phyloP scores from a whole-genome alignment of 495 filamentous ascomycete species.

The Viridothelium virens region DNA sequence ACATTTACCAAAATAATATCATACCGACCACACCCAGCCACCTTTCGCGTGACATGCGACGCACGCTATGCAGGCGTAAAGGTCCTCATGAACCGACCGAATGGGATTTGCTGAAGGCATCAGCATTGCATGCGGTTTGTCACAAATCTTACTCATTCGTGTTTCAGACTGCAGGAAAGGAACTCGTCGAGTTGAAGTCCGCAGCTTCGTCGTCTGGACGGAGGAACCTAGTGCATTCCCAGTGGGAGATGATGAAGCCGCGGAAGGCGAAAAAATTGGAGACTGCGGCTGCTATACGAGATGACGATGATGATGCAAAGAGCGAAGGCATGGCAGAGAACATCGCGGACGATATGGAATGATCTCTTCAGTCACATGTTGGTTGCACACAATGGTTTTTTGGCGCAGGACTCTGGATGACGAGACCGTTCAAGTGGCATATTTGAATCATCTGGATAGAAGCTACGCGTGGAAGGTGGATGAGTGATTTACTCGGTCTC shows the following conservation, averaged over 20 bases:
- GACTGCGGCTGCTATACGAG: neutral
- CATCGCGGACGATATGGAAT: neutral
- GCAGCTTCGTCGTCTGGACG: neutral
- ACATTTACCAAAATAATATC: slow-evolving; percentile 7
- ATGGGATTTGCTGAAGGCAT: slow-evolving; percentile 18
- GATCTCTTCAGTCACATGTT: neutral
- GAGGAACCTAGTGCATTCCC: neutral
- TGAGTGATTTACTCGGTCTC: too few relatives aligned
- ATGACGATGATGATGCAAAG: slow-evolving; percentile 12
- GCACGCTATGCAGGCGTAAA: neutral
- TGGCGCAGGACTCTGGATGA: too few relatives aligned
- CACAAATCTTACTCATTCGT: slow-evolving; percentile 1
- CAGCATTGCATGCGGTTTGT: slow-evolving; percentile 10
- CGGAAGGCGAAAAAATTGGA: slow-evolving; percentile 15
- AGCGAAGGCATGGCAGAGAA: neutral
- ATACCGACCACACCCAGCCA: neutral
- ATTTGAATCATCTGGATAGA: too few relatives aligned
- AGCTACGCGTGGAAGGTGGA: too few relatives aligned
- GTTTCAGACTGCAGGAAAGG: slow-evolving; percentile 19
- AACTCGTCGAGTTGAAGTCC: slow-evolving; percentile 18
- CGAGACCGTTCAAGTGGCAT: too few relatives aligned
- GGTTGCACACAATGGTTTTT: too few relatives aligned
- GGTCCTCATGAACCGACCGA: neutral
- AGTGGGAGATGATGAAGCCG: slow-evolving; percentile 22
- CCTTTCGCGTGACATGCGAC: neutral